Evolutionary conservation across 2,329 filamentous ascomycete genomes (phyloP).

Genomic region (Fusarium sp.): DNA sequence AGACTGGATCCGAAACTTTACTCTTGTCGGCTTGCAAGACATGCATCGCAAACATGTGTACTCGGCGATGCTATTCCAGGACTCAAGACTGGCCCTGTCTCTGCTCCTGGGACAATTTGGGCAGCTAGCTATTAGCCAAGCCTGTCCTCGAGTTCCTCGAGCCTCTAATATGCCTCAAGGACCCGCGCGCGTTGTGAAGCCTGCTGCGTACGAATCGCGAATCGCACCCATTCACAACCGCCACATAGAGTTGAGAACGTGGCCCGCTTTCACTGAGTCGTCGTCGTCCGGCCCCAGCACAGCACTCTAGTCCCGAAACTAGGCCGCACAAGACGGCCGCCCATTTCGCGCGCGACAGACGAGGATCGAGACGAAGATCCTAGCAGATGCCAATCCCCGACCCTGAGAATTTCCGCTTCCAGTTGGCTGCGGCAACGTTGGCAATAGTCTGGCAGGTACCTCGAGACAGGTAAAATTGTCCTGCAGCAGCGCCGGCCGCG

Average conservation of each 20-base stretch:
- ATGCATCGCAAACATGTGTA: conserved; percentile 20
- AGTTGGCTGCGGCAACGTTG: conserved; percentile 37
- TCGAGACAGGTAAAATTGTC: conserved; percentile 34
- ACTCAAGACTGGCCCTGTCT: neutral
- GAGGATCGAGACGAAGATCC: conserved; percentile 36
- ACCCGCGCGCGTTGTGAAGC: conserved; percentile 35
- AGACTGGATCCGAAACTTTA: conserved; percentile 17
- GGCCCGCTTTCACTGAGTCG: conserved; percentile 51
- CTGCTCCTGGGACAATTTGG: neutral
- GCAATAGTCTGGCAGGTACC: conserved; percentile 31
- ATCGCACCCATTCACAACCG: conserved; percentile 44
- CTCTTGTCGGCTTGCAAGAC: neutral
- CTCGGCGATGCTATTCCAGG: conserved; percentile 6
- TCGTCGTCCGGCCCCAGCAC: conserved; percentile 43
- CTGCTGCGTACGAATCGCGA: conserved; percentile 36
- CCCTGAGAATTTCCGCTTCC: conserved; percentile 46
- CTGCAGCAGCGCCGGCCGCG: conserved; percentile 38
- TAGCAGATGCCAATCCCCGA: conserved; percentile 31
- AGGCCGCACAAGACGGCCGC: conserved; percentile 45
- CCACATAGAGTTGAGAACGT: conserved; percentile 51
- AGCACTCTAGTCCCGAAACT: conserved; percentile 40
- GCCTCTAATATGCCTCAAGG: conserved; percentile 33
- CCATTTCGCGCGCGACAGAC: conserved; percentile 45
- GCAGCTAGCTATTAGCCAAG: conserved; percentile 6
- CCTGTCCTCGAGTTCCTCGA: conserved; percentile 10